Base-by-base conservation (phyloP, 1,139 yeast genomes). In the Candida sanyaensis region DNA sequence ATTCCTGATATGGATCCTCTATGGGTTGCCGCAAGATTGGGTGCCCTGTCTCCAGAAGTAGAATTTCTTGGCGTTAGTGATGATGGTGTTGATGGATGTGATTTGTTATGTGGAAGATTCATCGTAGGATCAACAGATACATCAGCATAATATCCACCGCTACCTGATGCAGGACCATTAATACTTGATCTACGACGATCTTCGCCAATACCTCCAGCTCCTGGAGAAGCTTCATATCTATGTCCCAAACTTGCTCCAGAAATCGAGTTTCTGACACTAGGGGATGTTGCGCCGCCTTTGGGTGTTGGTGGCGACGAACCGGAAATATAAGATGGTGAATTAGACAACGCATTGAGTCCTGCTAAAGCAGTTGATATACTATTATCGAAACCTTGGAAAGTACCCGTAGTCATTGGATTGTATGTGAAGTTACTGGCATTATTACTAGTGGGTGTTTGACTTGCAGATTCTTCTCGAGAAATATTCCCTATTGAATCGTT, bases 61-160 rank as follows among this genome's bases (percentile, higher is more conserved):
- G 75, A 69, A 48, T 68, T 66, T 42, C 78, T 59, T 4, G 78
- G 78, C 2, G 78, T 71, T 39, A 70, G 56, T 9, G 70, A 59
- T 9, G 63, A 55, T 12, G 66, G 64, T 2, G 65, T 61, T 43
- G 61, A 66, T 23, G 75, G 78, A 48, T 71, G 72, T 1, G 78
- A 65, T 56, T 66, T 72, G 56, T 73, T 69, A 51, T 75, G 80
- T 4, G 80, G 80, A 45, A 75, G 60, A 55, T 75, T 75, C 78
- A 74, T 73, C 29, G 79, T 74, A 2, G 80, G 79, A 55, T 75
- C 80, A 13, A 74, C 73, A 38, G 73, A 65, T 24, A 74, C 71
- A 34, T 75, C 80, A 8, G 77, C 74, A 54, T 74, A 75, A 57
- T 75, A 75, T 2, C 80, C 80, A n/a, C 79, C 80, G 31, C 66